Percentiles rank a stretch among this genome's conserved stretches.
Evolutionary conservation across 768 basidiomycete species (phyloP).

Genomic region (Lactarius trivialis): DNA sequence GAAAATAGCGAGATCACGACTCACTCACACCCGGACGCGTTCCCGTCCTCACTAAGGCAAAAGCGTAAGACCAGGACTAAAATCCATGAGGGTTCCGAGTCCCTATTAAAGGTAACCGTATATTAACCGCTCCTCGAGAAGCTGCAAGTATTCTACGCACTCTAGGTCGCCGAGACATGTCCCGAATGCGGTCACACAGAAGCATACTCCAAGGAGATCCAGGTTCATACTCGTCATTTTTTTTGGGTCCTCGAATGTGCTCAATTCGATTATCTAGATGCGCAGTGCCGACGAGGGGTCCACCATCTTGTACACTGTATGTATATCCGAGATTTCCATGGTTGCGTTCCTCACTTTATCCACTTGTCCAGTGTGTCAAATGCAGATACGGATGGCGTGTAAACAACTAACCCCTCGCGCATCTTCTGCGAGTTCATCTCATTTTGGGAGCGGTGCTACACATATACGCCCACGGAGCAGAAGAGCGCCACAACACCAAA

Average conservation of each 20-base stretch:
- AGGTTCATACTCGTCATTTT: slow-evolving; percentile 42
- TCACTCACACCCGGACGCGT: slow-evolving; percentile 87
- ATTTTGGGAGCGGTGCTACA: slow-evolving; percentile 38
- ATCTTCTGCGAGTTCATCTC: neutral
- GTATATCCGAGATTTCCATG: slow-evolving; percentile 29
- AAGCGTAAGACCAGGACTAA: slow-evolving; percentile 88
- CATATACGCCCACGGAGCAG: slow-evolving; percentile 77
- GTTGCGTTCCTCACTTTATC: slow-evolving; percentile 16
- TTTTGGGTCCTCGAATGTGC: neutral
- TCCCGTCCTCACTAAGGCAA: slow-evolving; percentile 82
- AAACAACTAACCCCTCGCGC: slow-evolving; percentile 49
- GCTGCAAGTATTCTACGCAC: neutral
- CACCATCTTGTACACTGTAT: slow-evolving; percentile 88
- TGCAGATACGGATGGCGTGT: slow-evolving; percentile 80
- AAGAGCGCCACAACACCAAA: slow-evolving; percentile 89
- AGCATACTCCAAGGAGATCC: slow-evolving; percentile 84
- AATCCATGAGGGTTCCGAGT: slow-evolving; percentile 59
- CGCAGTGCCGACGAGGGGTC: slow-evolving; percentile 93
- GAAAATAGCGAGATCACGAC: slow-evolving; percentile 89
- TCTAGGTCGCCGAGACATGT: slow-evolving; percentile 83
- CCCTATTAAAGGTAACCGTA: slow-evolving; percentile 49
- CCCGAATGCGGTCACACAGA: slow-evolving; percentile 80
- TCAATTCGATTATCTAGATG: slow-evolving; percentile 38
- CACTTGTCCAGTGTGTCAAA: slow-evolving; percentile 49
- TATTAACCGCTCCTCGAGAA: neutral